Base-by-base conservation (phyloP, 2,329 filamentous ascomycete genomes). In the Xylaria sp. region DNA sequence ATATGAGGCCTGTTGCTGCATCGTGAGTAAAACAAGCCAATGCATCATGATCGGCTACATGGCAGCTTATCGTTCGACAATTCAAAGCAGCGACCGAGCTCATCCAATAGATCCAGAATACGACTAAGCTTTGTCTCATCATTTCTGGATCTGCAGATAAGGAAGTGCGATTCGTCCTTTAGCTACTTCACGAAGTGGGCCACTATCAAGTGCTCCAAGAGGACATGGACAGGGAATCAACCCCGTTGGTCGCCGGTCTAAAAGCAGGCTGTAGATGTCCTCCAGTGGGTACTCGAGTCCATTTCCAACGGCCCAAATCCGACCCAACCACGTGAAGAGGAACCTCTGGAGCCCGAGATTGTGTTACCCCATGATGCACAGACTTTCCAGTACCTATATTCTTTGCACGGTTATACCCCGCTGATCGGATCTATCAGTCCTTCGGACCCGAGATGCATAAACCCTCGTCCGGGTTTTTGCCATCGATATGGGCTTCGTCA, bases 361-460 rank as follows among this genome's bases (percentile, higher is more conserved):
- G 61, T 65, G 51, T 6, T 24, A 57, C 65, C 51, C 2, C 36
- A 59, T 54, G 19, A 51, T 24, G 53, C 39, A 27, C 45, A 34
- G 34, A 30, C 34, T 64, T 59, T 39, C 8, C 48, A 36, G 24
- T 36, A 11, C 9, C 51, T 48, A 32, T 34, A 9, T 47, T 45
- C 48, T 27, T n/a, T 39, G 19, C 54, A 48, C 54, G 60, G 60
- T 50, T 39, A 54, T 45, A 17, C 58, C 59, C 62, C 27, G 56
- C 51, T 50, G 34, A 55, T 54, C 36, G 19, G 51, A 56, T 32
- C 21, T 53, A 17, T 64, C 61, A 54, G 3, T 47, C 59, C 32
- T 19, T n/a, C 34, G 54, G 21, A 21, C 45, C 24, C 36, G 17
- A 11, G 4, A 63, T 55, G 60, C 50, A 53, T 36, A 30, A 11